Base-by-base conservation (phyloP, 495 filamentous ascomycete species). In the Penicillium waksmanii region DNA sequence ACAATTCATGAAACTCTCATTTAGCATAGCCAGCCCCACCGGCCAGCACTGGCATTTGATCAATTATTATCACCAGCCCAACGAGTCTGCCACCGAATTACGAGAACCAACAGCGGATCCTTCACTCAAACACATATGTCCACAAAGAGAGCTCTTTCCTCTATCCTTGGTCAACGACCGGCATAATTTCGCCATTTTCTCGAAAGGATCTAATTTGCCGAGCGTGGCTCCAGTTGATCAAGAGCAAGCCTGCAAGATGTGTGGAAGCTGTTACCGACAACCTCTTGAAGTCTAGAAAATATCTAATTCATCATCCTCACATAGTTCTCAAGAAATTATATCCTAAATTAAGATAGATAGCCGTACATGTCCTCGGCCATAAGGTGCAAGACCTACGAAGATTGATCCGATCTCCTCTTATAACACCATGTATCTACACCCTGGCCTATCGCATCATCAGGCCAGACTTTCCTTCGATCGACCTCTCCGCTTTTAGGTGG, bases 141-240 rank as follows among this genome's bases (percentile, higher is more conserved):
- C 46, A 9, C 46, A 48, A 48, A 48, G n/a, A 27, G 19, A 12
- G 2, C 46, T 48, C 4, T 48, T 48, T 13, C 46, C 46, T 25
- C 21, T 13, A 27, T 48, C 46, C n/a, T 27, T 48, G 10, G 46
- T 48, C 19, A 48, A 48, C 12, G 46, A 48, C n/a, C 46, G 46
- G 15, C 46, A 48, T 10, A 48, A 48, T 48, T 48, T 48, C 21
- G 19, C 46, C 10, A 48, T 48, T 9, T 48, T 48, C 21, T 48
- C 46, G 21, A 48, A 7, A 6, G 46, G 15, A 19, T 3, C 21
- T 12, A 25, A 23, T 9, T n/a, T 27, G 10, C 2, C 3, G 21
- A 27, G 9, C 0, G 11, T 9, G 11, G 2, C 11, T 19, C 46
- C 23, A 15, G 2, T 25, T 13, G 19, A 48, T 12, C 31, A 7